Evolutionary conservation across 2,329 filamentous ascomycete species (phyloP), one percentile per base, ranked within the genome.

Genomic region (Claviceps humidiphila): DNA sequence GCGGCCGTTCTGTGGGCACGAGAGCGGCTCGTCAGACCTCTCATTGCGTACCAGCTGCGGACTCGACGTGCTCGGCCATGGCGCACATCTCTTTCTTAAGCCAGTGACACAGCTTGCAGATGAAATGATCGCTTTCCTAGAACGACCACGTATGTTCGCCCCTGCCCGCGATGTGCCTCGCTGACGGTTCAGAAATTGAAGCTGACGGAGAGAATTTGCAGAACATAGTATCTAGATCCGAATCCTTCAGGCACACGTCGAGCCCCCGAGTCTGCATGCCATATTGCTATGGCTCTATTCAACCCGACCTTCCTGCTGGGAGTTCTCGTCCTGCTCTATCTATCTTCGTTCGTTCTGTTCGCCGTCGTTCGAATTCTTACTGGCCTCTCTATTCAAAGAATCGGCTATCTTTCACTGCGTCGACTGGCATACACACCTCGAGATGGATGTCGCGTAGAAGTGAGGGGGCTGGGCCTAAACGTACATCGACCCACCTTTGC

Each of bases 401-500:
- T 98, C 60, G 93, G 93, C 57, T 95, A 94, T 67, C 83, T 94
- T 59, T 95, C 93, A 39, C 76, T 98, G 59, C 85, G 91, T 58
- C 85, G 91, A 59, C 85, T 98, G 56, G 85, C 89, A 53, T 97
- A 94, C 67, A 88, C 87, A 14, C 89, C 89, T 30, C 84, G 79
- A 68, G 89, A 95, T 78, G 93, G 93, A 60, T 74, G 95, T 62
- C 85, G 85, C 61, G 81, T 98, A 67, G 89, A 95, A 67, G 83
- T 98, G 53, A 83, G 93, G 49, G 88, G 90, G 49, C 75, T 98
- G 50, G 89, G 93, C 45, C 75, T 98, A 60, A 85, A 87, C 53
- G 70, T 97, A 57, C 93, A 98, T 69, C 83, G 90, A 4, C 93
- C 93, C 13, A 97, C 93, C 5, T 97, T 98, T 69, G 89, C 91